Percentiles rank a stretch among this genome's conserved stretches.
Evolutionary conservation across 768 basidiomycete genomes (phyloP).

Genomic region (Xerocomus brunneocitrinus): DNA sequence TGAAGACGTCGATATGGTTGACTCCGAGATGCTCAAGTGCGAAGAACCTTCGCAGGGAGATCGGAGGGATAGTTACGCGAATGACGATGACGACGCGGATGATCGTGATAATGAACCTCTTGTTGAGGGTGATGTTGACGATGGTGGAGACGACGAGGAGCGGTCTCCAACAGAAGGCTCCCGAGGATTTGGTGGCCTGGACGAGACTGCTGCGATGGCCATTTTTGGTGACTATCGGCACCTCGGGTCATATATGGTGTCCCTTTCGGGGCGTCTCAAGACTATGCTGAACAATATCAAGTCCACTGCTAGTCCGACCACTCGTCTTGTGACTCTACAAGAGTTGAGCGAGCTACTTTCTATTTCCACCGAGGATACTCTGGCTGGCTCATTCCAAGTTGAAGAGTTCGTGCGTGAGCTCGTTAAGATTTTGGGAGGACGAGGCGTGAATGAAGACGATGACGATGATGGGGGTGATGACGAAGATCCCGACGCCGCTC

Average conservation of each 20-base stretch:
- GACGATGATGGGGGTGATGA: constrained; percentile 67
- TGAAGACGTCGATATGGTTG: constrained; percentile 76
- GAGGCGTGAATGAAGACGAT: constrained; percentile 65
- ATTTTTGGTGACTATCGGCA: constrained; percentile 86
- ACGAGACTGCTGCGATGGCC: constrained; percentile 69
- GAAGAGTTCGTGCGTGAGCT: constrained; percentile 90
- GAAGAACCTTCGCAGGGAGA: constrained; percentile 42
- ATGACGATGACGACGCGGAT: constrained; percentile 40
- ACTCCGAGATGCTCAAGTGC: constrained; percentile 50
- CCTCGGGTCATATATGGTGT: constrained; percentile 90
- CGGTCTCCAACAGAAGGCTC: constrained; percentile 33
- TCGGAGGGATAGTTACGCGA: constrained; percentile 40
- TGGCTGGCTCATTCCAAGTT: constrained; percentile 93
- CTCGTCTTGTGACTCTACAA: constrained; percentile 84
- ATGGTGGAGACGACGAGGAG: constrained; percentile 37
- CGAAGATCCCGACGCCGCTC: constrained; percentile 76
- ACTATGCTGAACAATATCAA: constrained; percentile 88
- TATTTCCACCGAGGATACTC: constrained; percentile 95
- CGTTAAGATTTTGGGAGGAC: constrained; percentile 84
- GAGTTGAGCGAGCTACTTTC: constrained; percentile 93
- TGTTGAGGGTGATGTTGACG: constrained; percentile 46
- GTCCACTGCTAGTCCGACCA: constrained; percentile 75
- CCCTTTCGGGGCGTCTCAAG: constrained; percentile 83
- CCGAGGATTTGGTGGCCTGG: constrained; percentile 47
- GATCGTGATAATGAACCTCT: constrained; percentile 47